Base-by-base conservation (phyloP, 257 asterid species). In the Solanum neorickii region DNA sequence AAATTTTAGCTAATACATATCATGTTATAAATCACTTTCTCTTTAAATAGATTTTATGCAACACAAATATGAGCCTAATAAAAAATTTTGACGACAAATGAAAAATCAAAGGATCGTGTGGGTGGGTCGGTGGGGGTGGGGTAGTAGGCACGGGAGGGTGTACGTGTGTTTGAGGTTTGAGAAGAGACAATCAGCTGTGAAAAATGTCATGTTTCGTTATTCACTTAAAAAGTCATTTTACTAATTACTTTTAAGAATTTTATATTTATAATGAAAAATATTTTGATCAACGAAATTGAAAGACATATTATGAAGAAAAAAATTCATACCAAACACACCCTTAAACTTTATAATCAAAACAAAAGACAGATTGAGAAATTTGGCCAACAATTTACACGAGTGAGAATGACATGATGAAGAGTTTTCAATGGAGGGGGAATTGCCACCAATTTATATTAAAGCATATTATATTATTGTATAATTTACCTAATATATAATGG, bases 11-110 rank as follows among this genome's bases (percentile, higher is more conserved):
- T 8, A 4, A 9, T 69, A 31, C 3, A 52, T 15, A 70, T 70
- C 7, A 4, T 70, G 42, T 70, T 70, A 70, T 14, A 5, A 7
- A 31, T 5, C 4, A 5, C 12, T 70, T 31, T 4, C 1, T 5
- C 3, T 15, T 31, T 70, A 70, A 70, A 31, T 15, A 3, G 3
- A 1, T 70, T 2, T 31, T 31, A 70, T 7, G 11, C 13, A 9
- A 4, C 7, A 10, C 2, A 44, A 69, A 70, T 70, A 1, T 9
- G 13, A 31, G 5, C 0, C 6, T 15, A 25, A 66, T 66, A 25
- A 1, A 4, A 1, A 6, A 12, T 2, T 0, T 12, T 25, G 35
- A 25, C 9, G 0, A 1, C 5, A 2, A 2, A 25, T 25, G 5
- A 65, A 25, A 65, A 66, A 25, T 20, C 12, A 56, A 56, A 20